These are phyloP conservation scores for Paramecium sonneborni DNA, from an alignment of 73 alveolate genomes.

Conservation along the genomic window DNA sequence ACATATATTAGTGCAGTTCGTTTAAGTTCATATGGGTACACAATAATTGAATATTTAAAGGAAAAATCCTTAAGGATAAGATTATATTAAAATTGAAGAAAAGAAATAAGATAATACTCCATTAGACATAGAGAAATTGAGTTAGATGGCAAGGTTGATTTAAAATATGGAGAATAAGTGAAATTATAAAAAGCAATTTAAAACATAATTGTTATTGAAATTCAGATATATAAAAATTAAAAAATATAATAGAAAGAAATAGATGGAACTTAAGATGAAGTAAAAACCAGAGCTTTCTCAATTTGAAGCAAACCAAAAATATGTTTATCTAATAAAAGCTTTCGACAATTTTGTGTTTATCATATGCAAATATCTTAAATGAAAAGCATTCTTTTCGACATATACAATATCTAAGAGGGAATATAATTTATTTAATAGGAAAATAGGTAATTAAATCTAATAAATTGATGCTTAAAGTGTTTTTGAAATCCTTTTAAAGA, in stretches of 20 bases:
- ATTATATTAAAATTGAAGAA: not conserved
- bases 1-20: not conserved
- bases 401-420: constrained; percentile 91
- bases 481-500: constrained; percentile 87
- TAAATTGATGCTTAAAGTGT: constrained; percentile 96
- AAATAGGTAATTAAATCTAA: constrained; percentile 84
- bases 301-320: constrained; percentile 87
- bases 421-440: constrained; percentile 92
- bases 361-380: constrained; percentile 61
- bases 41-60: not conserved
- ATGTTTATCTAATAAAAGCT: constrained; percentile 83
- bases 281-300: constrained; percentile 71
- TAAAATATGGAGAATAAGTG: constrained; percentile 21
- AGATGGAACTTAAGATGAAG: constrained; percentile 67
- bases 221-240: not conserved
- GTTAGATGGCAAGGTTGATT: not conserved
- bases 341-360: constrained; percentile 67
- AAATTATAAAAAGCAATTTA: constrained; percentile 4
- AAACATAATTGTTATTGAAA: constrained; percentile 16
- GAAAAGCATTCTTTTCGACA: constrained; percentile 88
- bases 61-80: not conserved
- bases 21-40: not conserved
- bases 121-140: not conserved
- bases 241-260: not conserved
- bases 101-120: not conserved